These are phyloP conservation scores for Phytophthora pluvialis DNA, from an alignment of 352 stramenopile genomes.

Conservation along the genomic window DNA sequence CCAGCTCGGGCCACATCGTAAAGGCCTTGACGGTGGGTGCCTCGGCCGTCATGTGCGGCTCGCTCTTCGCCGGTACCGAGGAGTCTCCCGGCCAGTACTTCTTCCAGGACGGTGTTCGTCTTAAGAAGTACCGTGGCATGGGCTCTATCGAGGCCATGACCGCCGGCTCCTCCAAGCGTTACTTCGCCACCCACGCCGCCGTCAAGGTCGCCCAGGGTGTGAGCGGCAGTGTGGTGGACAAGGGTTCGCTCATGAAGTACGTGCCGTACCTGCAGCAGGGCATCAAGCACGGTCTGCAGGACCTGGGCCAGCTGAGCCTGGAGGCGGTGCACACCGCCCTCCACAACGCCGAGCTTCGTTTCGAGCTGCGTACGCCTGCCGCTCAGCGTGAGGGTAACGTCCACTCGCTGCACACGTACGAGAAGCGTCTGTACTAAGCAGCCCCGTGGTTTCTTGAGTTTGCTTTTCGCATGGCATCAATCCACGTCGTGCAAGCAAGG, in stretches of 20 bases:
- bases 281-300: conserved; percentile 98
- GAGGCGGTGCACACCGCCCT: conserved; percentile 85
- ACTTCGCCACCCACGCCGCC: conserved; percentile 88
- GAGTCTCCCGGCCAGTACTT: conserved; percentile 99
- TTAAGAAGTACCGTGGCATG: conserved; percentile 99
- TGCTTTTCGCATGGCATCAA: conserved; percentile 23
- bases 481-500: conserved; percentile 26
- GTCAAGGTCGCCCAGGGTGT: conserved; percentile 99
- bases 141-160: conserved; percentile 99
- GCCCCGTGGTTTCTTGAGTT: conserved; percentile 16
- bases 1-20: conserved; percentile 98
- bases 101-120: conserved; percentile 99
- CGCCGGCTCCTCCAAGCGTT: conserved; percentile 95
- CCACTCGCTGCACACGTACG: conserved; percentile 98
- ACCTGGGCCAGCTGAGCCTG: conserved; percentile 95
- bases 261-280: conserved; percentile 99
- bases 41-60: conserved; percentile 99
- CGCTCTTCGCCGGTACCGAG: conserved; percentile 99
- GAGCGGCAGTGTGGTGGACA: conserved; percentile 98
- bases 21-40: conserved; percentile 98
- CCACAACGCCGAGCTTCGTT: conserved; percentile 88
- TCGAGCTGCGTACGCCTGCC: conserved; percentile 98
- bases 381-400: conserved; percentile 99
- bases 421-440: conserved; percentile 90
- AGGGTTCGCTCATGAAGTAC: conserved; percentile 98